These are phyloP conservation scores for Podosphaera leucotricha DNA, from an alignment of 2,329 filamentous ascomycete species.

Conservation along the genomic window DNA sequence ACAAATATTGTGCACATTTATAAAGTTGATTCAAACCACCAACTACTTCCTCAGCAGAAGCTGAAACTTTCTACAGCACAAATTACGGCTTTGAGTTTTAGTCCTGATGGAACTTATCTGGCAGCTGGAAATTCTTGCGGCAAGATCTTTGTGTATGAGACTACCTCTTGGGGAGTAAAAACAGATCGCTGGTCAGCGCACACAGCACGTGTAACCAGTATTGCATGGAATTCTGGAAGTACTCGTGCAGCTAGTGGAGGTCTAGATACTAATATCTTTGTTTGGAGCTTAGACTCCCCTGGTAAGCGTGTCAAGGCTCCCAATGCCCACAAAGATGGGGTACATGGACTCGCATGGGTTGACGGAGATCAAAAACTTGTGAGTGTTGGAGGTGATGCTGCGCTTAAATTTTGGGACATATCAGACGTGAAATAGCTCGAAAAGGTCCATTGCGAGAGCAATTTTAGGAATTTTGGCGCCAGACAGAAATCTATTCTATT, in stretches of 20 bases:
- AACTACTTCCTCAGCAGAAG: conserved; percentile 20
- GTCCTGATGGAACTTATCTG: conserved; percentile 48
- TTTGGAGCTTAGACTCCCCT: conserved; percentile 71
- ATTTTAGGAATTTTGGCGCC: too few relatives aligned
- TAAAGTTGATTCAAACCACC: conserved; percentile 30
- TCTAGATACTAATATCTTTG: conserved; percentile 75
- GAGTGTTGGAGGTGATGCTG: conserved; percentile 67
- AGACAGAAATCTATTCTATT: too few relatives aligned
- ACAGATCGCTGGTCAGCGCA: conserved; percentile 62
- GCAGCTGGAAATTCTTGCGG: conserved; percentile 66
- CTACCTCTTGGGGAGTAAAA: conserved; percentile 40
- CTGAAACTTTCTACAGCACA: conserved; percentile 45
- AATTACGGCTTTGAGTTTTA: conserved; percentile 68
- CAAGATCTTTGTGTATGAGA: conserved; percentile 66
- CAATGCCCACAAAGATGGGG: conserved; percentile 91
- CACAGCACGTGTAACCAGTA: conserved; percentile 39
- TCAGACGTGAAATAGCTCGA: conserved; percentile 24
- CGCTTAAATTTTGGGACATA: conserved; percentile 71
- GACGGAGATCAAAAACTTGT: conserved; percentile 41
- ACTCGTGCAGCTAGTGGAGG: conserved; percentile 64
- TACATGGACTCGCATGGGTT: conserved; percentile 69
- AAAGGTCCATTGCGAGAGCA: too few relatives aligned
- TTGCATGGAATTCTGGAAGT: conserved; percentile 57
- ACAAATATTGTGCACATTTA: conserved; percentile 58
- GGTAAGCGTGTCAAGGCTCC: conserved; percentile 61